Base-by-base conservation (phyloP, 2,329 filamentous ascomycete species). In the Leptographium procerum region DNA sequence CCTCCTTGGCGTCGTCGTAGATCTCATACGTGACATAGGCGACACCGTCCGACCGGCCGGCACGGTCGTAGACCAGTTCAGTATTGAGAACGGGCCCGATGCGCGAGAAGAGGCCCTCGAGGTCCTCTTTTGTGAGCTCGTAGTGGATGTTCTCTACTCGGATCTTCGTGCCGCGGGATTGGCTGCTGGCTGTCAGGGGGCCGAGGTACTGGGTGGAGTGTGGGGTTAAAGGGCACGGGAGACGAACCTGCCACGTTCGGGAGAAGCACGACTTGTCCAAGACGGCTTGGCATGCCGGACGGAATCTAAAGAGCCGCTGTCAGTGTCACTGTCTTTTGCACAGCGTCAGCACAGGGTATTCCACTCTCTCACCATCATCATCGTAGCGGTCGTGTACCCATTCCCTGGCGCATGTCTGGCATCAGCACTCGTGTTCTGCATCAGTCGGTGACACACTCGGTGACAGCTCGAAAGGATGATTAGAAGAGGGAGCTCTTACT, bases 331-430 rank as follows among this genome's bases (percentile, higher is more conserved):
- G 33, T 43, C 33, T 45, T 34, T 10, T 34, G 24, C 4, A 6
- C 43, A 26, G 5, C 16, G 2, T 16, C 40, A 16, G 6, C 1
- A 43, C 13, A 3, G 4, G 3, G 16, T n/a, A n/a, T 43, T 16
- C n/a, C n/a, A n/a, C n/a, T n/a, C n/a, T n/a, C 51, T 52, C 47
- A 52, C 52, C 36, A 19, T 52, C 81, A 67, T 89, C 88, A 71
- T 94, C 88, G 70, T 84, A 95, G 69, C 85, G 88, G 75, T 95
- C 89, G 71, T 96, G 91, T 65, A 96, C 89, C 91, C 91, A 96
- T 77, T 95, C 91, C 69, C 89, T 89, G 63, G 24, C 22, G 19
- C 40, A 14, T 33, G 29, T 52, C 48, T 31, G 55, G 10, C 47
- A 55, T 34, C 34, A 47, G 45, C 53, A 52, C n/a, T 8, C 16